These are phyloP conservation scores for Striga asiatica DNA, from an alignment of 257 asterid genomes.

Conservation along the genomic window DNA sequence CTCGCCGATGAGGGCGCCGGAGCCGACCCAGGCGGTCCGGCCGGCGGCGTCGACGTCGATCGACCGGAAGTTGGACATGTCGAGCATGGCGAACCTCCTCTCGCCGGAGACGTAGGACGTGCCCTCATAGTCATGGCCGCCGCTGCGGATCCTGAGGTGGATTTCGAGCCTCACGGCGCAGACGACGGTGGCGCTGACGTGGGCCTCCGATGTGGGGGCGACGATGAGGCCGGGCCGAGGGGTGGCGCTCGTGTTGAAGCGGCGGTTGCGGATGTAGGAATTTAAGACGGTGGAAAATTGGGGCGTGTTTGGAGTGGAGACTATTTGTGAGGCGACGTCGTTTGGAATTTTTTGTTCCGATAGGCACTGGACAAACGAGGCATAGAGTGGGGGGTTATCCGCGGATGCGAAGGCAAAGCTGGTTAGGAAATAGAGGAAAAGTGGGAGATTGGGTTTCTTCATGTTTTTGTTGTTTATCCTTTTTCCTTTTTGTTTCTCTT, in stretches of 20 bases:
- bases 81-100: constrained; percentile 37
- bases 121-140: constrained; percentile 60
- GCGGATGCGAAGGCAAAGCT: not conserved
- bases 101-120: constrained; percentile 34
- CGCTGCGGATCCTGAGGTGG: constrained; percentile 49
- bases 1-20: constrained; percentile 52
- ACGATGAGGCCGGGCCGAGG: constrained; percentile 28
- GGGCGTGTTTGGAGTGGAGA: constrained; percentile 30
- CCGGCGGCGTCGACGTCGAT: constrained; percentile 21
- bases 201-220: constrained; percentile 30
- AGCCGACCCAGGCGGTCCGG: constrained; percentile 43
- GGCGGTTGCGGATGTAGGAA: constrained; percentile 36
- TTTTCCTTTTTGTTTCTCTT: too few relatives aligned
- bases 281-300: constrained; percentile 25
- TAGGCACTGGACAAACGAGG: constrained; percentile 24
- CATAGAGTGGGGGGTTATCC: constrained; percentile 5
- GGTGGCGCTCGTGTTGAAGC: constrained; percentile 39
- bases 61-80: constrained; percentile 38
- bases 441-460: constrained; percentile 5
- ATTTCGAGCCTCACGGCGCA: constrained; percentile 27
- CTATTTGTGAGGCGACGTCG: constrained; percentile 16
- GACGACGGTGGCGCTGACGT: constrained; percentile 33
- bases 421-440: not conserved
- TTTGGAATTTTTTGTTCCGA: constrained; percentile 14
- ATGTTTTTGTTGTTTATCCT: too few relatives aligned